These are phyloP conservation scores for Gastrodia elata DNA, from an alignment of 106 monocot genomes.

Conservation along the genomic window DNA sequence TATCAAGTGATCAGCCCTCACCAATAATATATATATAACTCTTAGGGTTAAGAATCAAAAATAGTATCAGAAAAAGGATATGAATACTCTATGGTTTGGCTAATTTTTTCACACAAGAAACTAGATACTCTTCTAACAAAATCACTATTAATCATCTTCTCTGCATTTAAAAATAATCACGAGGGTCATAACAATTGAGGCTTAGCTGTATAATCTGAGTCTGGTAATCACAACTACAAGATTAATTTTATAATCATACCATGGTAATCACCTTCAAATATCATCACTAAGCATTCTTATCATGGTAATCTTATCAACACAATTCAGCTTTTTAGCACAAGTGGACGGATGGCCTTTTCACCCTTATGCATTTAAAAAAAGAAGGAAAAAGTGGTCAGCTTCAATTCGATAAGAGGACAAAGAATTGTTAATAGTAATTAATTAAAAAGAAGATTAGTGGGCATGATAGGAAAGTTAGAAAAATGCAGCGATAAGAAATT, in stretches of 20 bases:
- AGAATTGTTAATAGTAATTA: not conserved
- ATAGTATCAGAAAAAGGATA: too few relatives aligned
- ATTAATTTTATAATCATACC: not conserved
- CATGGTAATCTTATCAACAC: not conserved
- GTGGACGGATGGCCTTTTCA: not conserved
- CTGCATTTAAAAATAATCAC: not conserved
- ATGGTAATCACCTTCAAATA: not conserved
- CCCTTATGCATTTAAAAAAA: not conserved
- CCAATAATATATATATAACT: too few relatives aligned
- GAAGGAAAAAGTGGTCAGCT: not conserved
- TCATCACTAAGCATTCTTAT: not conserved
- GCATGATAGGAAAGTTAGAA: conserved; percentile 1
- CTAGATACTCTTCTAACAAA: not conserved
- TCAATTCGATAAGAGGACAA: not conserved
- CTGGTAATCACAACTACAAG: not conserved
- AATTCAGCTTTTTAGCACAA: conserved; percentile 3
- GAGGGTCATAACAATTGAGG: not conserved
- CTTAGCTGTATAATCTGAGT: not conserved
- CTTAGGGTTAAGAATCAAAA: too few relatives aligned
- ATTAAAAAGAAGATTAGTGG: not conserved
- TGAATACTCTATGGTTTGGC: too few relatives aligned
- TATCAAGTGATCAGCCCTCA: too few relatives aligned
- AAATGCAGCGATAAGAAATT: not conserved
- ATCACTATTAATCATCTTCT: not conserved
- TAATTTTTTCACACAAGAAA: not conserved